Evolutionary conservation across 257 asterid genomes (phyloP), one percentile per base, ranked within the genome.

Genomic region (Striga asiatica): DNA sequence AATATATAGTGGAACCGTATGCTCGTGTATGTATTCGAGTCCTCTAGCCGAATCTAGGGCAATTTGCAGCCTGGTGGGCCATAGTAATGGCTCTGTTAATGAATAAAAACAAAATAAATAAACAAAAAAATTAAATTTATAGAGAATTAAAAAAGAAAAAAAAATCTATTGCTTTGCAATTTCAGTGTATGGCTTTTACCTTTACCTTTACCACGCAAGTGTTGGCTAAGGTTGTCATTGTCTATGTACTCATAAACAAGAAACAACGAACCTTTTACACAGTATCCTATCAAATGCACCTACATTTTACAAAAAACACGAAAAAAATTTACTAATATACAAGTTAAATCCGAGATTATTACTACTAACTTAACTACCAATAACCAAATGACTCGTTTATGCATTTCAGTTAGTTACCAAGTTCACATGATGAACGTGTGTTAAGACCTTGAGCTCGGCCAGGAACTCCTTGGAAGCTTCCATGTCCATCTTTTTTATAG

Each of bases 21-120:
- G 97, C 64, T 84, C 97, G 21, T 88, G 97, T 38, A 88, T 88
- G 79, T 88, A 84, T 71, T 88, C 97, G 11, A 88, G 95, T 28
- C 97, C 97, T 84, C 97, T 76, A 2, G 97, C 97, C 1, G 97
- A 82, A 73, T 88, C 97, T 20, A 88, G 91, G 46, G 95, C 95
- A 14, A 88, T 80, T 74, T 82, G 88, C 60, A 88, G 71, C 77
- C 97, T 78, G 14, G 76, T 75, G 16, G 81, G 38, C 97, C 97
- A 88, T 13, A 82, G 42, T 66, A 88, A 65, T 14, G 83, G 77
- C 39, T 71, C 85, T 55, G 46, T 69, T 8, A 57, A 94, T 78
- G 60, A 55, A 64, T 17, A 2, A 37, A 54, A 50, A 59, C 2
- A 12, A 22, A 16, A 64, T n/a, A 17, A 20, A 67, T 35, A 46